Evolutionary conservation across 2,329 filamentous ascomycete genomes (phyloP).

Genomic region (Sodiomyces alkalinus): DNA sequence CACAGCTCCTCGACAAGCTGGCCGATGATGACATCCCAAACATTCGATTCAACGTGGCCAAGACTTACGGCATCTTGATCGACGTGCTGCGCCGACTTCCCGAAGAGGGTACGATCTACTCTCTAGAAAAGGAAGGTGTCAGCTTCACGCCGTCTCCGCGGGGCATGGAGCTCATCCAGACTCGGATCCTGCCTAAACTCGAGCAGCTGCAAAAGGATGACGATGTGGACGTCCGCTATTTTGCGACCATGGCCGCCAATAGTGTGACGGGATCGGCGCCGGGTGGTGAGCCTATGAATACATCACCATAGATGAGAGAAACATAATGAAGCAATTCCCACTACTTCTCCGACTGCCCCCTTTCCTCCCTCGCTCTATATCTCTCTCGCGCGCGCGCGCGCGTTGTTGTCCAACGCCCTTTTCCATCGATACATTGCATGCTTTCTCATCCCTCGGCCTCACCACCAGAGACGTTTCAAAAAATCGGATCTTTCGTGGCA

Average conservation of each 20-base stretch:
- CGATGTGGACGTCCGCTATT: conserved; percentile 96
- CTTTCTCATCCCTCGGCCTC: too few relatives aligned
- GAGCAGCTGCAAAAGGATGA: conserved; percentile 95
- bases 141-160: conserved; percentile 49
- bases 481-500: too few relatives aligned
- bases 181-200: conserved; percentile 75
- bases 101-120: conserved; percentile 71
- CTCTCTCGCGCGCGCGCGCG: too few relatives aligned
- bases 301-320: conserved; percentile 41
- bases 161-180: conserved; percentile 67
- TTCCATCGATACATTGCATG: too few relatives aligned
- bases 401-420: too few relatives aligned
- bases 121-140: conserved; percentile 64
- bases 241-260: conserved; percentile 77
- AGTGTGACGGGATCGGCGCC: conserved; percentile 29
- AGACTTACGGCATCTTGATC: conserved; percentile 85
- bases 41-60: conserved; percentile 98
- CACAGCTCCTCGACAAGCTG: conserved; percentile 79
- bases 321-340: conserved; percentile 36
- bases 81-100: conserved; percentile 84
- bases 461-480: too few relatives aligned
- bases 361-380: too few relatives aligned
- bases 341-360: too few relatives aligned
- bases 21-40: conserved; percentile 93
- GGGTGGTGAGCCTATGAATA: conserved; percentile 47